Base-by-base conservation (phyloP, 345 rosid genomes). In the Erodium maritimum region DNA sequence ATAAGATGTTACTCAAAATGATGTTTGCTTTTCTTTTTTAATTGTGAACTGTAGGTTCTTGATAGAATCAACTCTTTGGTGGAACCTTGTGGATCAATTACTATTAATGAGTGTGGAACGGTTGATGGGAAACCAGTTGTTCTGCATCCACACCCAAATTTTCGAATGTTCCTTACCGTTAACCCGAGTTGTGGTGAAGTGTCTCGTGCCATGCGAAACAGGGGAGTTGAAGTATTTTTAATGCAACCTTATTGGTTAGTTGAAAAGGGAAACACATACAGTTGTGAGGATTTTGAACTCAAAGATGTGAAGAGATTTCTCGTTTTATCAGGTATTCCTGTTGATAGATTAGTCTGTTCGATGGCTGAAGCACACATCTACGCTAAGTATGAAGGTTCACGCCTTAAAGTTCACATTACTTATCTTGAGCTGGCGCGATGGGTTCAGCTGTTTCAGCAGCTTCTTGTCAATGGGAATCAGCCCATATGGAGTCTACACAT, bases 51-150 rank as follows among this genome's bases (percentile, higher is more conserved):
- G 50, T 65, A 91, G 98, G 96, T 91, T 71, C 98, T 91, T 61
- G 98, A 91, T 71, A 81, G 98, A 66, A 88, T 91, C 70, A 91
- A 91, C 76, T 91, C 98, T 25, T 86, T 91, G 80, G 91, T 85
- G 71, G 98, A 91, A 77, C 79, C 86, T 46, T 68, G 79, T 67
- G 98, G 98, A 69, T 69, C 95, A 2, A 91, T 91, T 68, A 88
- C 93, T 52, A 71, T 91, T 54, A 91, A 79, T 73, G 98, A 91
- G 74, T 77, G 96, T 64, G 98, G 98, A 59, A 71, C 73, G 55
- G 75, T 88, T 66, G 87, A 88, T 77, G 98, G 98, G 50, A 76
- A 82, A 72, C 95, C 96, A 14, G 69, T 91, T 52, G 80, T 86
- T 71, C 73, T 91, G 23, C 69, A 62, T 59, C 91, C 96, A 2